phyloP scores from a whole-genome alignment of 495 filamentous ascomycete species.

The Achaetomiella virescens region DNA sequence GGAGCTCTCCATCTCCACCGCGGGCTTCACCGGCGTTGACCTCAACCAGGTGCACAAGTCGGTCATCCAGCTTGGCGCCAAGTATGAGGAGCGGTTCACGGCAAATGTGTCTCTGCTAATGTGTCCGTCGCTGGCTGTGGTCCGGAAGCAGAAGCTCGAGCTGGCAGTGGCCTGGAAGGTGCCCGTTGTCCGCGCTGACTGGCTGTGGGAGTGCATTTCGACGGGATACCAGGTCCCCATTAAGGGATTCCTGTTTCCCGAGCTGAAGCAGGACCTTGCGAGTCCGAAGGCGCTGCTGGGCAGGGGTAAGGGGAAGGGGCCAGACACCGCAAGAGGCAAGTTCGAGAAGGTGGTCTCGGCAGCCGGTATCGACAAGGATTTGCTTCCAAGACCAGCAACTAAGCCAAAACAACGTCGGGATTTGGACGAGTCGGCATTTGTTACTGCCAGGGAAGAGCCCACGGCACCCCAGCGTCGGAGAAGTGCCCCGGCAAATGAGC shows the following conservation, averaged over 20 bases:
- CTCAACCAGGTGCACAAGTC: constrained; percentile 74
- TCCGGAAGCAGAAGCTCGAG: constrained; percentile 70
- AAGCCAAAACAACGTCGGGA: constrained; percentile 15
- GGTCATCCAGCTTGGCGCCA: constrained; percentile 67
- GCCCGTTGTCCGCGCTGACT: constrained; percentile 68
- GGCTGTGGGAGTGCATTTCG: constrained; percentile 77
- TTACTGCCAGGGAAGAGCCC: constrained; percentile 2
- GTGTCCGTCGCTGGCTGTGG: constrained; percentile 46
- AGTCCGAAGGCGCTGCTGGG: background rate
- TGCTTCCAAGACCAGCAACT: constrained; percentile 16
- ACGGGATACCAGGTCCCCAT: constrained; percentile 35
- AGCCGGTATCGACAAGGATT: constrained; percentile 17
- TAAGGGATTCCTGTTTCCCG: constrained; percentile 31
- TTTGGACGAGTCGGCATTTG: constrained; percentile 19
- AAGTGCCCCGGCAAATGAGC: background rate
- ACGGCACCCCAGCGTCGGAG: background rate
- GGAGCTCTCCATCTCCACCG: constrained; percentile 65
- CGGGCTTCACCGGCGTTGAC: constrained; percentile 78
- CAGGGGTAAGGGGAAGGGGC: background rate
- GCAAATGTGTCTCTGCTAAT: constrained; percentile 61
- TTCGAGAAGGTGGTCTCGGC: background rate
- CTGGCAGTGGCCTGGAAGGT: constrained; percentile 67
- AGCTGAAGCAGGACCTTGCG: constrained; percentile 26
- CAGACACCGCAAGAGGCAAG: constrained; percentile 8
- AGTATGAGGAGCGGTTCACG: constrained; percentile 69